Base-by-base conservation (phyloP, 1,139 yeast genomes). In the Lodderomyces pseudojiufengensis region DNA sequence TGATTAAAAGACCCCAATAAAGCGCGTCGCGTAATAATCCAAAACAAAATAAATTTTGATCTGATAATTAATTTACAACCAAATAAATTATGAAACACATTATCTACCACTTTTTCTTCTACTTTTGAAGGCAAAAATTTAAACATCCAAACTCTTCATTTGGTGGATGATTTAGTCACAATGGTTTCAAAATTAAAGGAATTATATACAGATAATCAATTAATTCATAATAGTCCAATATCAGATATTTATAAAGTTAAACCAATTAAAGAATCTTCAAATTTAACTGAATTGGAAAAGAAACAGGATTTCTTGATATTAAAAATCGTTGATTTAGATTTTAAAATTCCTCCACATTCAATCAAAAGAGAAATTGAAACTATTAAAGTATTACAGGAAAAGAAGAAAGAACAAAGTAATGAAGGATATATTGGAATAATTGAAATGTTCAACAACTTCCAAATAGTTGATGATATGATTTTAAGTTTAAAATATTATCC, bases 241-340 rank as follows among this genome's bases (percentile, higher is more conserved):
- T 60, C 70, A n/a, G 59, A 58, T 26, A 56, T 69, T 3, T 63
- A 62, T 42, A 45, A 47, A 29, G 62, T 61, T 6, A 47, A 33
- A 9, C 56, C 55, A 24, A 25, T 22, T 5, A 35, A 37, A 1
- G 9, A 16, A 21, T 20, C 13, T 10, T 13, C 26, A n/a, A 4
- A 11, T 26, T 4, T 9, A n/a, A n/a, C 29, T 5, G 9, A 13
- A 8, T 4, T 4, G 4, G 4, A n/a, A 20, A 13, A 22, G 3
- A 45, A 37, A 4, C 42, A 46, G 1, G 10, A 29, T 8, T 15
- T 33, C 8, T 64, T 63, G 14, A 68, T 70, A 15, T 49, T 70
- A 32, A 70, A 70, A 40, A 54, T 63, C 9, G 67, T 68, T 16
- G 75, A 69, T 46, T 46, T 49, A 31, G 75, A 69, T 45, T 51